A percentile compares a stretch with the other conserved stretches of the same genome.
Conservation (phyloP, 2,329 filamentous ascomycete genomes). For the Calonectria pauciramosa region DNA sequence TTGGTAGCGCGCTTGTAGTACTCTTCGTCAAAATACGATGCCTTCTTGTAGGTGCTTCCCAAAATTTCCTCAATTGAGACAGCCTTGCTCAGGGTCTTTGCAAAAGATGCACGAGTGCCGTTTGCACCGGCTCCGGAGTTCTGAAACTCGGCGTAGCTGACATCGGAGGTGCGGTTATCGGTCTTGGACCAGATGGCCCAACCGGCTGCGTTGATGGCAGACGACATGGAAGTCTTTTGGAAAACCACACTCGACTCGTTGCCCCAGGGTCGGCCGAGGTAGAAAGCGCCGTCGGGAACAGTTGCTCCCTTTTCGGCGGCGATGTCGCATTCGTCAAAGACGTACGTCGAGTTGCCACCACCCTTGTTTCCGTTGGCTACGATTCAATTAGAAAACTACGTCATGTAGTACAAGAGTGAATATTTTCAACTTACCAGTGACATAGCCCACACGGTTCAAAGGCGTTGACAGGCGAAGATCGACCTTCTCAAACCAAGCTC, state of each 20-base stretch:
- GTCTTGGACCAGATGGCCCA: constrained; percentile 69
- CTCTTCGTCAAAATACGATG: constrained; percentile 14
- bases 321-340: constrained; percentile 61
- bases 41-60: constrained; percentile 15
- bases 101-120: constrained; percentile 49
- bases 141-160: constrained; percentile 70
- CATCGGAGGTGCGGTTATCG: constrained; percentile 62
- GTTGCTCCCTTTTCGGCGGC: constrained; percentile 54
- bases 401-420: not conserved
- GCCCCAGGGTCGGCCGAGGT: constrained; percentile 64
- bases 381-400: not conserved
- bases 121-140: constrained; percentile 72
- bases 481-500: constrained; percentile 59
- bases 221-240: constrained; percentile 63
- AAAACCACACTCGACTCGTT: constrained; percentile 62
- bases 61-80: constrained; percentile 12
- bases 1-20: not conserved
- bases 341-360: constrained; percentile 56
- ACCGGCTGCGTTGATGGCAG: constrained; percentile 70
- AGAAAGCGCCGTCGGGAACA: constrained; percentile 56
- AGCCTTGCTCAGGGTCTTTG: not conserved
- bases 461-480: constrained; percentile 55
- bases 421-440: constrained; percentile 53
- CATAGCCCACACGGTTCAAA: constrained; percentile 51
- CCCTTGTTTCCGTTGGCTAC: constrained; percentile 55